A percentile compares a stretch with the other conserved stretches of the same genome.
These are phyloP conservation scores for Pleurozium schreberi DNA, from an alignment of 225 moss, liverwort and hornwort genomes.

Conservation along the genomic window DNA sequence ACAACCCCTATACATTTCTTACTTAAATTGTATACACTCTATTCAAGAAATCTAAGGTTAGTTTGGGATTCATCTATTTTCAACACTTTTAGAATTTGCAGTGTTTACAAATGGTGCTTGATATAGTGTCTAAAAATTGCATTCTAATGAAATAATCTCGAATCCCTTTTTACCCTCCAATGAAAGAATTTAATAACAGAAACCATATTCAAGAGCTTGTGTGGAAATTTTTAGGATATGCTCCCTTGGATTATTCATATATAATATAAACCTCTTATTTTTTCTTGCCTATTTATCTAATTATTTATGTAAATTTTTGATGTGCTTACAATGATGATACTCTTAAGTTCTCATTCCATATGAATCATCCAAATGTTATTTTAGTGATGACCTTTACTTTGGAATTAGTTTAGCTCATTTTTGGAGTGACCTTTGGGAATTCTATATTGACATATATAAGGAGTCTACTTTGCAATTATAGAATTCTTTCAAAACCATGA, in stretches of 20 bases:
- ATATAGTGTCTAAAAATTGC: not conserved
- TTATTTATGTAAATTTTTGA: not conserved
- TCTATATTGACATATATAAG: not conserved
- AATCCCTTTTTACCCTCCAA: fast-evolving
- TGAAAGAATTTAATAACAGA: not conserved
- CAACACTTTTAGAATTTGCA: not conserved
- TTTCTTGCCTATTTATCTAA: too few species aligned
- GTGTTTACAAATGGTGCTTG: not conserved
- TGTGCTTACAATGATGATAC: not conserved
- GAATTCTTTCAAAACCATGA: too few species aligned
- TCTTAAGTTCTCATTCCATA: not conserved
- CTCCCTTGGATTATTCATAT: not conserved
- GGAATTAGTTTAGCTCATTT: too few species aligned
- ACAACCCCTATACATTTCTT: not conserved
- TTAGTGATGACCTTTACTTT: fast-evolving
- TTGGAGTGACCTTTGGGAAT: not conserved
- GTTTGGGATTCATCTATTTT: not conserved
- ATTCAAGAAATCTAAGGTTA: not conserved
- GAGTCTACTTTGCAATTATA: too few species aligned
- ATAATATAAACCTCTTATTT: not conserved
- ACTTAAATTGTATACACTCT: not conserved
- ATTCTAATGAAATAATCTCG: not conserved
- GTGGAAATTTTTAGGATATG: not conserved
- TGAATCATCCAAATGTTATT: not conserved
- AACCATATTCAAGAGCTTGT: not conserved